Conservation (phyloP, 2,329 filamentous ascomycete genomes). For the Didymella keratinophila region DNA sequence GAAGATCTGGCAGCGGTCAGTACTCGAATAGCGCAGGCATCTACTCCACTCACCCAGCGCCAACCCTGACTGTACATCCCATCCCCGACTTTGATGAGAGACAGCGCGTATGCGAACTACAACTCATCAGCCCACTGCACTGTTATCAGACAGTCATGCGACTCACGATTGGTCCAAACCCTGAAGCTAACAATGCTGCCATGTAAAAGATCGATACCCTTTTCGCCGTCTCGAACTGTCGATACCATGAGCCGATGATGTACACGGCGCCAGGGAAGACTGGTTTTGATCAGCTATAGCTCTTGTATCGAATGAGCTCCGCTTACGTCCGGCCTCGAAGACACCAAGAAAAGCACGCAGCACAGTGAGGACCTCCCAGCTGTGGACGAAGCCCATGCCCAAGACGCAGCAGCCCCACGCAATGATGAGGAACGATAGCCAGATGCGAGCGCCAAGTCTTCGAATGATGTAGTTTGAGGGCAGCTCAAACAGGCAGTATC, state of each 20-base stretch:
- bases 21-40: not conserved
- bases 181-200: slow-evolving; percentile 41
- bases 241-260: slow-evolving; percentile 40
- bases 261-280: slow-evolving; percentile 37
- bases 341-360: slow-evolving; percentile 32
- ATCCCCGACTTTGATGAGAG: slow-evolving; percentile 43
- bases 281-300: slow-evolving; percentile 5
- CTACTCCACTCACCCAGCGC: slow-evolving; percentile 29
- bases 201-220: slow-evolving; percentile 38
- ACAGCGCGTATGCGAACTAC: slow-evolving; percentile 44
- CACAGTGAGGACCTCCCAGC: slow-evolving; percentile 32
- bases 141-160: not conserved
- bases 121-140: slow-evolving; percentile 1
- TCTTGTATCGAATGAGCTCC: not conserved
- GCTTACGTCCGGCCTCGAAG: slow-evolving; percentile 38
- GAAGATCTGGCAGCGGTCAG: slow-evolving; percentile 24
- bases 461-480: slow-evolving; percentile 45
- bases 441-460: slow-evolving; percentile 41
- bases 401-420: slow-evolving; percentile 36
- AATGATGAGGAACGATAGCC: slow-evolving; percentile 42
- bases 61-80: slow-evolving; percentile 43
- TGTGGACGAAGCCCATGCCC: slow-evolving; percentile 37
- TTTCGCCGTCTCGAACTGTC: slow-evolving; percentile 38
- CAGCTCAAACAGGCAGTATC: slow-evolving; percentile 43
- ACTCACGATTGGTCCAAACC: slow-evolving; percentile 45